Base-by-base conservation (phyloP, 352 stramenopile genomes). In the Globisporangium canariense region DNA sequence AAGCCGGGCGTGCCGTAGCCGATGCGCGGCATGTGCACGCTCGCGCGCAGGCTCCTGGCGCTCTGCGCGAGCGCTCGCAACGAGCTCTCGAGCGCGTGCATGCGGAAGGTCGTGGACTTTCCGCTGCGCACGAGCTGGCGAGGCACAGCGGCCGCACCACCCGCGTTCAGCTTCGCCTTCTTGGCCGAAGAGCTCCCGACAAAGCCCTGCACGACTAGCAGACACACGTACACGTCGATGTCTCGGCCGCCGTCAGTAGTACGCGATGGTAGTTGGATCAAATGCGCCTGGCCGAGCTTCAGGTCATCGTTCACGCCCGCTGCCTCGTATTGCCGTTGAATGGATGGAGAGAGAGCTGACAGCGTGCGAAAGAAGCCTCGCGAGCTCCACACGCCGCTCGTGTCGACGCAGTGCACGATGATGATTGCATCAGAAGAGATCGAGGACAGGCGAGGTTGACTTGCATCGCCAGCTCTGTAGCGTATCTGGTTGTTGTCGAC, bases 321-420 rank as follows among this genome's bases (percentile, higher is more conserved):
- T 0, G 75, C 71, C 63, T 89, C 80, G 66, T 93, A 93, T 56
- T 89, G 77, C 16, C 77, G 74, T 49, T 89, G 77, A 46, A 89
- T 77, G 2, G 56, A 18, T 16, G 75, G 76, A 2, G 81, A 91
- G 11, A 89, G 70, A 4, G 50, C 54, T 9, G 81, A 86, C 18
- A 93, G 64, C 7, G 69, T 75, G 20, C 81, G 78, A 20, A 93
- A 93, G 59, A 93, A 93, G n/a, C 84, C 84, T 34, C 82, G 80
- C 10, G 75, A 68, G 41, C 78, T 86, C 84, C 84, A 93, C 25
- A 83, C 74, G 25, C 84, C 84, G 54, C 81, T 91, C 11, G 76
- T 93, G 49, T 93, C 80, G 34, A 91, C 81, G 51, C 81, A 93
- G 32, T 93, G 84, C n/a, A 89, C 75, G 58, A 91, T 78, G 61